phyloP scores from a whole-genome alignment of 1,139 yeast species.

The Eremothecium sinecaudum region DNA sequence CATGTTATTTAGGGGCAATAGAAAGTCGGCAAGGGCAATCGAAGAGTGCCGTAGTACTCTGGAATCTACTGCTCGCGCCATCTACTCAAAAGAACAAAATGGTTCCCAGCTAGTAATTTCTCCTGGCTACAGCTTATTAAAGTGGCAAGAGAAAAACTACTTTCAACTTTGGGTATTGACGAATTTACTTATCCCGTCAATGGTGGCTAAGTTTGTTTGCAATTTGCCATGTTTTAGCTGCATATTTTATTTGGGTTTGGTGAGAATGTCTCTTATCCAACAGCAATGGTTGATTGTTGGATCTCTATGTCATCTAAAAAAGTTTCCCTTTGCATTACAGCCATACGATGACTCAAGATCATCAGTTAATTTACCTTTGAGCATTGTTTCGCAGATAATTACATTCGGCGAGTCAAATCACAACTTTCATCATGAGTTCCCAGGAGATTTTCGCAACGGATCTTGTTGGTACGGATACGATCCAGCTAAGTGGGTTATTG shows the following conservation, averaged over 20 bases:
- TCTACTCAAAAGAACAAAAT: conserved; percentile 31
- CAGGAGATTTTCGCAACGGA: conserved; percentile 55
- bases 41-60: conserved; percentile 54
- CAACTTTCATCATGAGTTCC: conserved; percentile 68
- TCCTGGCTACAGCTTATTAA: conserved; percentile 35
- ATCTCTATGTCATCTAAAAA: conserved; percentile 47
- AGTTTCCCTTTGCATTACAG: conserved; percentile 30
- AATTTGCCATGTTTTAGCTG: conserved; percentile 49
- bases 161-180: conserved; percentile 37
- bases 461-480: conserved; percentile 46
- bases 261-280: conserved; percentile 48
- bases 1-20: conserved; percentile 19
- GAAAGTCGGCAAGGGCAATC: conserved; percentile 42
- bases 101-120: conserved; percentile 29
- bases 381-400: conserved; percentile 39
- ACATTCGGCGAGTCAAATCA: conserved; percentile 62
- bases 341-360: conserved; percentile 59
- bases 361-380: conserved; percentile 35
- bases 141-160: conserved; percentile 53
- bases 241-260: conserved; percentile 50
- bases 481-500: conserved; percentile 57
- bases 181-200: conserved; percentile 42
- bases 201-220: conserved; percentile 34
- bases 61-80: conserved; percentile 41
- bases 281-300: conserved; percentile 49